Conservation (phyloP, 140 eudicot genomes). For the Flaveria floridana region DNA sequence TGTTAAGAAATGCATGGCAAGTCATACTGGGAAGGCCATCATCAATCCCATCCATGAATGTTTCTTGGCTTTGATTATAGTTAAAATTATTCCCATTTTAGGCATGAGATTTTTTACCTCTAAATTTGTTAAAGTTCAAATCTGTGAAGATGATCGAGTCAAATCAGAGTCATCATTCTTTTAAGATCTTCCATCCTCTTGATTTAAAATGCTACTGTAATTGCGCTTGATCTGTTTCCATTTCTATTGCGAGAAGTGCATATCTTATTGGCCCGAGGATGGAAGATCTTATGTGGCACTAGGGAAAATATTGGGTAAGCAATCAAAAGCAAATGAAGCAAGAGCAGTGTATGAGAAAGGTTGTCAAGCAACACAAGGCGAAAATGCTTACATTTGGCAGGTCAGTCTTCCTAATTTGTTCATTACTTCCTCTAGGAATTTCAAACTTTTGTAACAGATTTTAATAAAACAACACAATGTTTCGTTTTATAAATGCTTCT, state of each 20-base stretch:
- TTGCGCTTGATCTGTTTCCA: constrained; percentile 16
- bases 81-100: not conserved
- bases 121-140: not conserved
- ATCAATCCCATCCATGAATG: not conserved
- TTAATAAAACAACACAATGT: not conserved
- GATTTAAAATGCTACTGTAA: not conserved
- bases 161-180: too few relatives aligned
- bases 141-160: too few relatives aligned
- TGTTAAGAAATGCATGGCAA: not conserved
- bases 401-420: constrained; percentile 36
- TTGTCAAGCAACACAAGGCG: constrained; percentile 98
- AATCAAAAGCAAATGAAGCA: constrained; percentile 76
- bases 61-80: not conserved
- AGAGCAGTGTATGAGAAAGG: constrained; percentile 88
- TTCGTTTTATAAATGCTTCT: not conserved
- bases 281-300: constrained; percentile 90
- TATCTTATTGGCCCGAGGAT: constrained; percentile 90
- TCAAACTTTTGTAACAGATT: not conserved
- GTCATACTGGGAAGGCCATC: too few relatives aligned
- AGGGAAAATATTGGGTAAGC: constrained; percentile 77
- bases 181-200: too few relatives aligned
- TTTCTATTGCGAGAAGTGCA: constrained; percentile 51
- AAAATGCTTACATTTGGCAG: constrained; percentile 98
- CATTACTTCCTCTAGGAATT: not conserved
- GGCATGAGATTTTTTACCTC: not conserved